These are phyloP conservation scores for Striga hermonthica DNA, from an alignment of 305 asterid genomes.

Conservation along the genomic window DNA sequence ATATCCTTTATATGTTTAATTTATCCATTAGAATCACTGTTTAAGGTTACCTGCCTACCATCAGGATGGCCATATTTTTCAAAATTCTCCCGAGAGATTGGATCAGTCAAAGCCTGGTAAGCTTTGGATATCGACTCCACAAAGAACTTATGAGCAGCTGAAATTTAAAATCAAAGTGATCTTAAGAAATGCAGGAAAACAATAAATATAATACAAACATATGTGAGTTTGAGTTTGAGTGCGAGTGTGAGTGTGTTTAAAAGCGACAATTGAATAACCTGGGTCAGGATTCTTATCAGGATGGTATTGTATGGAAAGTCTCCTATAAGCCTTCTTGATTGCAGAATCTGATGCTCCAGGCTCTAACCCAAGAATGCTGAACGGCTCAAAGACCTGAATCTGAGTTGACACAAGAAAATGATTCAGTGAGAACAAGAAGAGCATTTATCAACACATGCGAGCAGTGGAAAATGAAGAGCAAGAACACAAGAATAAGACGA, in stretches of 20 bases:
- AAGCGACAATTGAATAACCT: constrained; percentile 45
- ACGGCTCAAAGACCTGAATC: constrained; percentile 90
- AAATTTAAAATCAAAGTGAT: constrained; percentile 28
- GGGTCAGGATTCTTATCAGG: constrained; percentile 99
- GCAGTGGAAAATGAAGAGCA: constrained; percentile 1
- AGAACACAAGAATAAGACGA: constrained; percentile 3
- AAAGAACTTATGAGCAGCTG: constrained; percentile 92
- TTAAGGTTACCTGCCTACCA: constrained; percentile 86
- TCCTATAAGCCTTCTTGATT: constrained; percentile 95
- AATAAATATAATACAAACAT: too few species aligned
- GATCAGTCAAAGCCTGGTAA: constrained; percentile 98
- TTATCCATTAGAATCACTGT: background rate
- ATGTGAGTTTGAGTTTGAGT: too few species aligned
- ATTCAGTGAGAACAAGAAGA: constrained; percentile 14
- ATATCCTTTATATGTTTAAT: background rate
- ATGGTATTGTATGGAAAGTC: constrained; percentile 93
- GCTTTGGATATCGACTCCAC: constrained; percentile 92
- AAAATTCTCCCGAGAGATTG: constrained; percentile 85
- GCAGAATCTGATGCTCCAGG: constrained; percentile 81
- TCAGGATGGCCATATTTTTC: constrained; percentile 99
- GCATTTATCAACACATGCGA: constrained; percentile 14
- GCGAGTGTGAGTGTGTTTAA: background rate
- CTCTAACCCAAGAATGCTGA: constrained; percentile 88
- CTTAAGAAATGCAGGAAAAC: background rate
- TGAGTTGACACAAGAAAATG: constrained; percentile 33